Conservation (phyloP, 257 asterid genomes). For the Hygrophila difformis region DNA sequence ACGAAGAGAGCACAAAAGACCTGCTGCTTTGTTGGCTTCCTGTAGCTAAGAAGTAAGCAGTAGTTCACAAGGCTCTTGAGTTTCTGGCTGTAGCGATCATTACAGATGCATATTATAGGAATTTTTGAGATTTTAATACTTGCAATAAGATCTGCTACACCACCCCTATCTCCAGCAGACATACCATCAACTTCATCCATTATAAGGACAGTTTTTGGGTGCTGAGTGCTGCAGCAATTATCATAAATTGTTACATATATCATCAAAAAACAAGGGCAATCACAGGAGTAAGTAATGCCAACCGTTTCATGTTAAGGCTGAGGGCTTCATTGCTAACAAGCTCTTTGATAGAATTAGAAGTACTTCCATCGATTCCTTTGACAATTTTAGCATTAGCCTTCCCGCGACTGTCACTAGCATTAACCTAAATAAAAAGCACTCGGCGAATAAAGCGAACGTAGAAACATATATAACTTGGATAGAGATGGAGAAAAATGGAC, state of each 20-base stretch:
- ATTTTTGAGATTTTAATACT: constrained; percentile 84
- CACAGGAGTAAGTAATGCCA: constrained; percentile 23
- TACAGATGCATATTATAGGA: constrained; percentile 96
- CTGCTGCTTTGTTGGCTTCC: constrained; percentile 99
- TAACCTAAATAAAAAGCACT: constrained; percentile 48
- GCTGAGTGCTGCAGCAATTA: constrained; percentile 51
- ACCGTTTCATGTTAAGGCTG: constrained; percentile 57
- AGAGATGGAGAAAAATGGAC: constrained; percentile 5
- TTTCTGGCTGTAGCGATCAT: constrained; percentile 97
- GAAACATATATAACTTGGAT: background rate
- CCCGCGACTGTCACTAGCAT: constrained; percentile 99
- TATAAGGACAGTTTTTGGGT: constrained; percentile 70
- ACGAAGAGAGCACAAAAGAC: constrained; percentile 26
- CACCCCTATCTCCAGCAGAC: constrained; percentile 99
- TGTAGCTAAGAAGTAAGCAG: constrained; percentile 74
- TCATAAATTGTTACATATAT: constrained; percentile 14
- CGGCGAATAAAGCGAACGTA: background rate
- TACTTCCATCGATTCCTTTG: constrained; percentile 94
- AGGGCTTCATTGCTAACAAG: constrained; percentile 78
- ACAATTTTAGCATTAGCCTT: constrained; percentile 88
- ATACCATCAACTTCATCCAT: constrained; percentile 99
- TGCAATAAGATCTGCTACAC: constrained; percentile 96
- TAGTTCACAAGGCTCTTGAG: constrained; percentile 92
- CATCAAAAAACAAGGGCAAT: constrained; percentile 8
- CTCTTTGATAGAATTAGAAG: constrained; percentile 83